Evolutionary conservation across 176 grass and related monocot species (phyloP).

Genomic region (Eleusine coracana): DNA sequence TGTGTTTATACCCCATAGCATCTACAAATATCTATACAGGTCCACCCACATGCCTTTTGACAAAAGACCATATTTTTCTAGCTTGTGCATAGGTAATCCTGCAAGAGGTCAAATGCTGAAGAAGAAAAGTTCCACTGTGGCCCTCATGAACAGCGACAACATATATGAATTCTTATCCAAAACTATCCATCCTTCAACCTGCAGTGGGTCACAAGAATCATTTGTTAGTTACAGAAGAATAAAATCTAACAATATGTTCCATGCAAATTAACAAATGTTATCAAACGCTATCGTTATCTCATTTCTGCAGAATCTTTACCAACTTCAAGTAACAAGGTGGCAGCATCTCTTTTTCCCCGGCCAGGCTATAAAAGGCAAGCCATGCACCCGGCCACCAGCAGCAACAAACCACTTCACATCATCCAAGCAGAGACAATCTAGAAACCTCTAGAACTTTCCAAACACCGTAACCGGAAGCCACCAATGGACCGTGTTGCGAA

Average conservation of each 20-base stretch:
- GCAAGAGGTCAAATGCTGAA: background rate
- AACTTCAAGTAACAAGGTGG: background rate
- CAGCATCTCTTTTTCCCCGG: background rate
- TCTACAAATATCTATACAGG: slow-evolving; percentile 8
- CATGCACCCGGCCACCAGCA: background rate
- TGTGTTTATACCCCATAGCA: too few species aligned
- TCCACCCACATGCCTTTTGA: background rate
- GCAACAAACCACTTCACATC: slow-evolving; percentile 9
- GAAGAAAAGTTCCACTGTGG: background rate
- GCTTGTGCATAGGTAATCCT: background rate
- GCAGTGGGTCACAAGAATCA: background rate
- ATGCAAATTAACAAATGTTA: background rate
- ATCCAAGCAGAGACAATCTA: background rate
- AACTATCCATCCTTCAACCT: background rate
- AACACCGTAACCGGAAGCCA: background rate
- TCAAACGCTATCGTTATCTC: slow-evolving; percentile 14
- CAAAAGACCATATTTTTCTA: background rate
- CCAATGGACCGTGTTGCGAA: slow-evolving; percentile 62
- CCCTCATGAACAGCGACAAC: background rate
- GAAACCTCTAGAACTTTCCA: slow-evolving; percentile 15
- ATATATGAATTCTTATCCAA: background rate
- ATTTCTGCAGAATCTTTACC: slow-evolving; percentile 5
- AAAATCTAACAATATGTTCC: slow-evolving; percentile 17
- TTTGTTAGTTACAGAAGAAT: slow-evolving; percentile 6
- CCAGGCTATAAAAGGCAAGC: slow-evolving; percentile 25